Conservation (phyloP, 805 yeast species). For the Clavispora santaluciae region DNA sequence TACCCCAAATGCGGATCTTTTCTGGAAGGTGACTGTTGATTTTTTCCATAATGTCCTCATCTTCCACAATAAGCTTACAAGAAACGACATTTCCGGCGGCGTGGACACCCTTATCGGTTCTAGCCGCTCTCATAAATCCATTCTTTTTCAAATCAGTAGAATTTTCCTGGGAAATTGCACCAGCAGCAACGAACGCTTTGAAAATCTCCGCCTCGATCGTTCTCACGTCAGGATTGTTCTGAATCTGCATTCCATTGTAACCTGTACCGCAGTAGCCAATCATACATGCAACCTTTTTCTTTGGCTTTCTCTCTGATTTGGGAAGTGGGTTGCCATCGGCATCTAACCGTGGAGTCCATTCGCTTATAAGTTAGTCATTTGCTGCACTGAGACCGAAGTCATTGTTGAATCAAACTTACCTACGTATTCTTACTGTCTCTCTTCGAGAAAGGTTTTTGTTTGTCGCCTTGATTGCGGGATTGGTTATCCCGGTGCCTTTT, state of each 20-base stretch:
- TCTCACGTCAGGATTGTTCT: slow-evolving; percentile 70
- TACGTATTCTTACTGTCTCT: slow-evolving; percentile 45
- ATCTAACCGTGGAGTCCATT: slow-evolving; percentile 45
- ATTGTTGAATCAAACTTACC: slow-evolving; percentile 41
- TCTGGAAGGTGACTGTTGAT: slow-evolving; percentile 77
- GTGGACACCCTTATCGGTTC: slow-evolving; percentile 95
- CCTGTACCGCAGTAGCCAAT: slow-evolving; percentile 96
- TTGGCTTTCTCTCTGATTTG: slow-evolving; percentile 65
- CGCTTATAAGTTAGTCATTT: slow-evolving; percentile 16
- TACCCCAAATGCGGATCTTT: slow-evolving; percentile 90
- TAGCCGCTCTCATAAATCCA: slow-evolving; percentile 82
- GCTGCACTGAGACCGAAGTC: neutral
- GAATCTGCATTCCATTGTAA: slow-evolving; percentile 90
- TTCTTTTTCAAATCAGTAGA: slow-evolving; percentile 83
- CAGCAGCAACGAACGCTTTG: slow-evolving; percentile 77
- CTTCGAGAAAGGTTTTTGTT: slow-evolving; percentile 12
- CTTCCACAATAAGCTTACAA: slow-evolving; percentile 78
- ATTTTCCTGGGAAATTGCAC: slow-evolving; percentile 83
- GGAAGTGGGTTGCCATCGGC: slow-evolving; percentile 59
- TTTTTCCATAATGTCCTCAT: slow-evolving; percentile 63
- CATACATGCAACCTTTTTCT: slow-evolving; percentile 84
- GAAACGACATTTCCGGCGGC: slow-evolving; percentile 94
- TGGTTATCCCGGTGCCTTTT: slow-evolving; percentile 7
- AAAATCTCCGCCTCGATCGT: slow-evolving; percentile 91
- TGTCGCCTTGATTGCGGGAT: slow-evolving; percentile 2